phyloP scores from a whole-genome alignment of 805 yeast species.

The Diddensiella transvaalensis region DNA sequence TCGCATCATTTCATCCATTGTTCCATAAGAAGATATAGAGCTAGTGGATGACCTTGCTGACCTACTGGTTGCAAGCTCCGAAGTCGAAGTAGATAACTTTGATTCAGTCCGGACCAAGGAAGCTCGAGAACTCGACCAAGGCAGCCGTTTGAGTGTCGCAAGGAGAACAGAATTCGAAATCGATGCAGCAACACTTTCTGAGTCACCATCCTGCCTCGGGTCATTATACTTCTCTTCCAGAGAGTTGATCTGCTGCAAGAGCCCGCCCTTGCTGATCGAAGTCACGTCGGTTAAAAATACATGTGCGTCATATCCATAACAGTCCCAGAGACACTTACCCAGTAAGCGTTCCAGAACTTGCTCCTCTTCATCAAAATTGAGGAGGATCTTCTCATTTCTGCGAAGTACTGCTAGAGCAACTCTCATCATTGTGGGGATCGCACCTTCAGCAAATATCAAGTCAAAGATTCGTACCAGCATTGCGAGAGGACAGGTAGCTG shows the following conservation, averaged over 20 bases:
- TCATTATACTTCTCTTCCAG: not conserved
- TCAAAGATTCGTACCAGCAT: conserved; percentile 51
- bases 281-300: conserved; percentile 34
- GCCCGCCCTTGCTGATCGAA: conserved; percentile 6
- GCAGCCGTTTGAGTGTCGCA: not conserved
- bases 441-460: conserved; percentile 50
- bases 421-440: conserved; percentile 52
- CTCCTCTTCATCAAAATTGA: conserved; percentile 39
- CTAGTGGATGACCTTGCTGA: conserved; percentile 1
- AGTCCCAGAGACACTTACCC: conserved; percentile 42
- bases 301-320: conserved; percentile 38
- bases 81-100: not conserved
- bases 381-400: conserved; percentile 42
- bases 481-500: conserved; percentile 56
- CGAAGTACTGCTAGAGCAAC: conserved; percentile 51
- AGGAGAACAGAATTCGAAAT: not conserved
- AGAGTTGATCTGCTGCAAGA: not conserved
- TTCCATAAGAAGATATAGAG: conserved; percentile 2
- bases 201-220: not conserved
- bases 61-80: not conserved
- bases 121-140: conserved; percentile 2
- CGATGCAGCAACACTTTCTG: not conserved
- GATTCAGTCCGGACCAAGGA: not conserved
- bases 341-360: conserved; percentile 40
- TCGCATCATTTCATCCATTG: not conserved